Evolutionary conservation across 345 rosid species (phyloP).

Genomic region (Cardamine resedifolia): DNA sequence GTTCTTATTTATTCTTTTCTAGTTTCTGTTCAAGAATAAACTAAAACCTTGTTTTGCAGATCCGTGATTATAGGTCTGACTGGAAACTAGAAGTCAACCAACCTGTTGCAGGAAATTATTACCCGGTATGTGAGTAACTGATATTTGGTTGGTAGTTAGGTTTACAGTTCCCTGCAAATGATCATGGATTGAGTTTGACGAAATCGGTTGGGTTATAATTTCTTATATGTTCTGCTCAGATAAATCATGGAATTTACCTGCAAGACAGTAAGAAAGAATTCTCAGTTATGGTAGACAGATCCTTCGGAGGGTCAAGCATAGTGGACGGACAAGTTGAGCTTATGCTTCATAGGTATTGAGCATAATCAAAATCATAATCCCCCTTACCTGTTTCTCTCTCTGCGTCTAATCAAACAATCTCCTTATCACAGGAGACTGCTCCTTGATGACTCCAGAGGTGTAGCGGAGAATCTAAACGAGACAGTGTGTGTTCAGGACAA

Average conservation of each 20-base stretch:
- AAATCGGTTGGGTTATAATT: slow-evolving; percentile 4
- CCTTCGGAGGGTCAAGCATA: slow-evolving; percentile 87
- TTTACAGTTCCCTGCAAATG: slow-evolving; percentile 22
- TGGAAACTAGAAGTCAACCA: slow-evolving; percentile 93
- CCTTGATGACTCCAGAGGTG: slow-evolving; percentile 91
- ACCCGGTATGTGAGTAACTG: slow-evolving; percentile 62
- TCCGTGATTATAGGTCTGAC: slow-evolving; percentile 88
- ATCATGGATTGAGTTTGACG: slow-evolving; percentile 21
- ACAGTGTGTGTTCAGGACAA: slow-evolving; percentile 66
- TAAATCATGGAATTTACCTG: slow-evolving; percentile 84
- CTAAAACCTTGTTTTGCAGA: slow-evolving; percentile 45
- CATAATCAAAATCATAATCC: background rate
- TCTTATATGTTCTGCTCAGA: slow-evolving; percentile 44
- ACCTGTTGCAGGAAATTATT: slow-evolving; percentile 93
- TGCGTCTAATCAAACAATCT: slow-evolving; percentile 26
- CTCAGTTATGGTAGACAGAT: slow-evolving; percentile 88
- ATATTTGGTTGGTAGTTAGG: background rate
- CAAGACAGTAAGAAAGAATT: slow-evolving; percentile 74
- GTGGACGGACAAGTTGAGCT: slow-evolving; percentile 93
- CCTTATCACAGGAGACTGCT: slow-evolving; percentile 72
- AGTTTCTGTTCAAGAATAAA: slow-evolving; percentile 1
- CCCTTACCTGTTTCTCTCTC: background rate
- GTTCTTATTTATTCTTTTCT: background rate
- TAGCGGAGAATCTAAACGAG: slow-evolving; percentile 82
- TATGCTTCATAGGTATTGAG: slow-evolving; percentile 83